Conservation (phyloP, 1,284 basidiomycete genomes). For the Rhodotorula sp. region DNA sequence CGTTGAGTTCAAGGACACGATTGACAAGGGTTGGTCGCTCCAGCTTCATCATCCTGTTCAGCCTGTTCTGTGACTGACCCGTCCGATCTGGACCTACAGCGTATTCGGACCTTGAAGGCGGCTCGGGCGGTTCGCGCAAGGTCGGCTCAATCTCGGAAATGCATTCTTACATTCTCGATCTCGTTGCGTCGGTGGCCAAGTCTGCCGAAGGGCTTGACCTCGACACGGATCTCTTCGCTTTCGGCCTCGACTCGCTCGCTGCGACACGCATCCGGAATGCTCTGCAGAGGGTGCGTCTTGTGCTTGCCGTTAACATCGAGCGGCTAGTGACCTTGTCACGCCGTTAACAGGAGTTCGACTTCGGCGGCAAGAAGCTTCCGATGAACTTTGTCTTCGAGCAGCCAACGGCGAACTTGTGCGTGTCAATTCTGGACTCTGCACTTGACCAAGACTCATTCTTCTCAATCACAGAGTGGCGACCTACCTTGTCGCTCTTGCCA, state of each 20-base stretch:
- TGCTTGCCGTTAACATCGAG: not conserved
- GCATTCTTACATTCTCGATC: constrained; percentile 15
- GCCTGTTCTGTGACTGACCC: not conserved
- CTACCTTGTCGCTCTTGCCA: constrained; percentile 39
- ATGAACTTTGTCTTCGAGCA: constrained; percentile 56
- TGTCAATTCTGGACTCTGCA: not conserved
- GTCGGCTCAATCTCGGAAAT: constrained; percentile 17
- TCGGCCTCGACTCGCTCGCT: constrained; percentile 63
- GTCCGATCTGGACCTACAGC: not conserved
- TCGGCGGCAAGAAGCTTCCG: constrained; percentile 43
- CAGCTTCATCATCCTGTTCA: not conserved
- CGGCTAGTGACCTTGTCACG: not conserved
- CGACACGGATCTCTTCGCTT: constrained; percentile 51
- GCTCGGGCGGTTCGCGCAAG: constrained; percentile 45
- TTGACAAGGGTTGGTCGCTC: constrained; percentile 51
- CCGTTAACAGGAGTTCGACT: constrained; percentile 36
- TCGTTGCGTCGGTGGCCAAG: constrained; percentile 38
- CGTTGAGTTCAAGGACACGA: constrained; percentile 57
- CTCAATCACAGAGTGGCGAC: constrained; percentile 40
- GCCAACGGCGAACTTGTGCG: constrained; percentile 53
- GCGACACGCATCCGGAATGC: constrained; percentile 60
- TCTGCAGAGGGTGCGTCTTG: constrained; percentile 53
- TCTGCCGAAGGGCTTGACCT: constrained; percentile 43
- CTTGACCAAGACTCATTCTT: not conserved
- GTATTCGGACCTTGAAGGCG: constrained; percentile 57